Percentiles rank a stretch among this genome's conserved stretches.
These are phyloP conservation scores for Mycena rosella DNA, from an alignment of 768 basidiomycete species.

Conservation along the genomic window DNA sequence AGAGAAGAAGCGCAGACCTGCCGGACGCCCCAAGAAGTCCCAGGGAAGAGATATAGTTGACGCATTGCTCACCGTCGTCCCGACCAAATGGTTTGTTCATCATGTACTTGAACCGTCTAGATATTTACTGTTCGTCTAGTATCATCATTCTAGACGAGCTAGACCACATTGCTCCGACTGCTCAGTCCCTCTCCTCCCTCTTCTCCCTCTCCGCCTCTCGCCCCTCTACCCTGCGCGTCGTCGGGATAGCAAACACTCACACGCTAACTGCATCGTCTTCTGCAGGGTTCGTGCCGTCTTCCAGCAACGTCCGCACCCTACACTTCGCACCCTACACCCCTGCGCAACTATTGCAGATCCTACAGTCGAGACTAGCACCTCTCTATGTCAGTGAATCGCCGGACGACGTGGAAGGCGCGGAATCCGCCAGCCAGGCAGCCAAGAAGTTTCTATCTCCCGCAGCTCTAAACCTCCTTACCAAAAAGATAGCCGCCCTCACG, in stretches of 20 bases:
- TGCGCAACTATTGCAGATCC: slow-evolving; percentile 75
- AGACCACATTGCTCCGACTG: slow-evolving; percentile 79
- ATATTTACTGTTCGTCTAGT: slow-evolving; percentile 52
- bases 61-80: slow-evolving; percentile 54
- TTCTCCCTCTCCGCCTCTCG: slow-evolving; percentile 76
- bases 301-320: slow-evolving; percentile 67
- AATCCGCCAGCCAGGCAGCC: slow-evolving; percentile 32
- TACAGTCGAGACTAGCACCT: slow-evolving; percentile 71
- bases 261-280: slow-evolving; percentile 75
- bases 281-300: slow-evolving; percentile 48
- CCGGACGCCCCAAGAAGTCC: slow-evolving; percentile 52
- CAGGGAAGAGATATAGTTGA: slow-evolving; percentile 66
- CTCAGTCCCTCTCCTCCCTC: slow-evolving; percentile 69
- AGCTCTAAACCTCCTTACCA: slow-evolving; percentile 77
- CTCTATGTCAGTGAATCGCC: slow-evolving; percentile 56
- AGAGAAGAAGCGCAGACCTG: slow-evolving; percentile 50
- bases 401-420: slow-evolving; percentile 41
- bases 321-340: slow-evolving; percentile 88
- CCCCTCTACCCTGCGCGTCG: slow-evolving; percentile 69
- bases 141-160: slow-evolving; percentile 89
- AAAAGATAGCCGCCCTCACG: slow-evolving; percentile 87
- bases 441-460: slow-evolving; percentile 73
- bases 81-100: slow-evolving; percentile 65
- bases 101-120: slow-evolving; percentile 7
- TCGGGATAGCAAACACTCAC: slow-evolving; percentile 92